Base-by-base conservation (phyloP, 495 filamentous ascomycete species). In the Aspergillus leporis region DNA sequence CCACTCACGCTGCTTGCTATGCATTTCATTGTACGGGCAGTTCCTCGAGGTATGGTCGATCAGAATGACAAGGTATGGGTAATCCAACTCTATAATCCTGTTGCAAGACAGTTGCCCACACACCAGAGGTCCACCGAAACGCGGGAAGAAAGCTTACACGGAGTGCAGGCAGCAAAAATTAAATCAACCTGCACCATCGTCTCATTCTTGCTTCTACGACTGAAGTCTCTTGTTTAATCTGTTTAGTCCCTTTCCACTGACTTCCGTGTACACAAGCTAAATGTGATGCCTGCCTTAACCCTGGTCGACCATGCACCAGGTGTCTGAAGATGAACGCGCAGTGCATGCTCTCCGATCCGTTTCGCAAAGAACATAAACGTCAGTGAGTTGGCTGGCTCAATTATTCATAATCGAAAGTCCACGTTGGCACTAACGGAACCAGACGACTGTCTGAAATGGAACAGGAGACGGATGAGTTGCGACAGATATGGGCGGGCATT, bases 81-180 rank as follows among this genome's bases (percentile, higher is more conserved):
- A 3, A 49, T 23, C 3, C 3, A 19, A 2, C 25, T 1, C 46
- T 2, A n/a, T 14, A 23, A 10, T 16, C 18, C 25, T 23, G 14
- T 43, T 43, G 8, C 40, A 43, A 8, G 10, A 41, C 34, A 41
- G 10, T 10, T 36, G 34, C 34, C n/a, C 14, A 41, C 38, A 14
- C 22, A 49, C 23, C 3, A 10, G 23, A 47, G 23, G 43, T 4
- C 71, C 78, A 49, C 73, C 74, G 46, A 73, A 69, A 65, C 69
- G 74, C 47, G 67, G 66, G 28, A 79, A 75, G 61, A 78, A 73
- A 56, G 76, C 76, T 32, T 79, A 74, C 60, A 78, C 74, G 2
- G 70, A 77, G 57, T 79, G 76, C 63, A 70, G 74, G 28, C 76
- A 79, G 60, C 76, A 79, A 58, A 79, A 79, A 70, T 74, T 74